phyloP scores from a whole-genome alignment of 2,329 filamentous ascomycete species.

The Fusarium burgessii region DNA sequence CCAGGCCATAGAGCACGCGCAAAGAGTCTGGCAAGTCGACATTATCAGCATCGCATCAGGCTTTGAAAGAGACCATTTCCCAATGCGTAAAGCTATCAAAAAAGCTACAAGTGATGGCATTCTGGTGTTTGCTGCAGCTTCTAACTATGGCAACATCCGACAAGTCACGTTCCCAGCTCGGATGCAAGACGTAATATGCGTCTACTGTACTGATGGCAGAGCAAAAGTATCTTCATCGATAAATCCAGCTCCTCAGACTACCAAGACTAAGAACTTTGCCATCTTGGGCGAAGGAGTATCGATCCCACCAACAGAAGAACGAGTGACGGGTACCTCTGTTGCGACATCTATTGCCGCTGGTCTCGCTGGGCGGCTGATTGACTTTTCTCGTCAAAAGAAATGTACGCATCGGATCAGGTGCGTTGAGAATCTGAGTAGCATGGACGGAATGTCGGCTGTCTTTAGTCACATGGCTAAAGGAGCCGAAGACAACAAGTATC shows the following conservation, averaged over 20 bases:
- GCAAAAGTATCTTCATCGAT: constrained; percentile 8
- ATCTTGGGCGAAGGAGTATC: constrained; percentile 18
- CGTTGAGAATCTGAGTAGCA: background rate
- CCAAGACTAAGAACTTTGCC: constrained; percentile 16
- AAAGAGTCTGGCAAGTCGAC: constrained; percentile 10
- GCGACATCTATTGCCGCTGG: constrained; percentile 17
- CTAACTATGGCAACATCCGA: constrained; percentile 22
- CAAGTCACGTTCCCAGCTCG: constrained; percentile 19
- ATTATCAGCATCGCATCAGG: constrained; percentile 23
- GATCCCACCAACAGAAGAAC: background rate
- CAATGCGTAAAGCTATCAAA: constrained; percentile 9
- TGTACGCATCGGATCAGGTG: background rate
- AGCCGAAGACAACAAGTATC: constrained; percentile 5
- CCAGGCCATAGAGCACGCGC: background rate
- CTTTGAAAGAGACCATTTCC: constrained; percentile 4
- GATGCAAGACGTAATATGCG: constrained; percentile 16
- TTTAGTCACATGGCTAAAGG: constrained; percentile 18
- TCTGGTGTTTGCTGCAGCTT: constrained; percentile 15
- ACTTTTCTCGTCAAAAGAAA: constrained; percentile 17
- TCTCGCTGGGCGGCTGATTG: constrained; percentile 7
- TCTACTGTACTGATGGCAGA: constrained; percentile 14
- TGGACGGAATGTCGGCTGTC: constrained; percentile 8
- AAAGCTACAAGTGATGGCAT: background rate
- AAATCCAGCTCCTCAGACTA: constrained; percentile 10
- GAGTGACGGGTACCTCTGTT: constrained; percentile 8